Conservation (phyloP, 768 basidiomycete genomes). For the Lentinula aciculospora region DNA sequence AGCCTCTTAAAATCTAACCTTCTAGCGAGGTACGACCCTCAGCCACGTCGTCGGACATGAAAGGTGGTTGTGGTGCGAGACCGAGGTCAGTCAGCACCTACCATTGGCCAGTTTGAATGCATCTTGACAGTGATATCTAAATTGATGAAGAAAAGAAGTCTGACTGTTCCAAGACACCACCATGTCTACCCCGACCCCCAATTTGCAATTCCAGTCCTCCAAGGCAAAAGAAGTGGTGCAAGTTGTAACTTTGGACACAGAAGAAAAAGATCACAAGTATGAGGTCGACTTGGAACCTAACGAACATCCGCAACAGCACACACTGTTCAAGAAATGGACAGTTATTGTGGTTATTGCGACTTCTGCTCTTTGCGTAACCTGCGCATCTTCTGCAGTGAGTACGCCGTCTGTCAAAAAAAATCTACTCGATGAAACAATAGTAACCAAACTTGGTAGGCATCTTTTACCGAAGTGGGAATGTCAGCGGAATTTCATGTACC, state of each 20-base stretch:
- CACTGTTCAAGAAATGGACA: constrained; percentile 40
- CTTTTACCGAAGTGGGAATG: constrained; percentile 58
- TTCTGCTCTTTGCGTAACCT: constrained; percentile 45
- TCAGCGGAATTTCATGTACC: constrained; percentile 42
- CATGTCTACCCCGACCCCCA: background rate
- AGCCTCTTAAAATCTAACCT: no score
- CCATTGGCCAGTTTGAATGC: no score
- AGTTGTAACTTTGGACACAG: background rate
- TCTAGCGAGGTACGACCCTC: no score
- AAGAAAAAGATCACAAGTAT: constrained; percentile 5
- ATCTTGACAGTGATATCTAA: no score
- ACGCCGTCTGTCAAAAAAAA: no score
- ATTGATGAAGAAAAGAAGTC: no score
- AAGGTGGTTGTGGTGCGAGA: background rate
- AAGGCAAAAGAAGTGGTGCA: background rate
- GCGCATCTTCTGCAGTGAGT: constrained; percentile 52
- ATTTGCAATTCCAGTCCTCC: background rate
- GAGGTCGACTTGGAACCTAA: constrained; percentile 28
- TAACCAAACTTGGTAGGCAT: constrained; percentile 32
- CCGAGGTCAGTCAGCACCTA: background rate
- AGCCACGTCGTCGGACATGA: background rate
- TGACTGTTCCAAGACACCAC: background rate
- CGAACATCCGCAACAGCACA: constrained; percentile 37
- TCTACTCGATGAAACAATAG: no score
- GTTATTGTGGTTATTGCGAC: constrained; percentile 39